Conservation (phyloP, 345 rosid genomes). For the Acer campestre region DNA sequence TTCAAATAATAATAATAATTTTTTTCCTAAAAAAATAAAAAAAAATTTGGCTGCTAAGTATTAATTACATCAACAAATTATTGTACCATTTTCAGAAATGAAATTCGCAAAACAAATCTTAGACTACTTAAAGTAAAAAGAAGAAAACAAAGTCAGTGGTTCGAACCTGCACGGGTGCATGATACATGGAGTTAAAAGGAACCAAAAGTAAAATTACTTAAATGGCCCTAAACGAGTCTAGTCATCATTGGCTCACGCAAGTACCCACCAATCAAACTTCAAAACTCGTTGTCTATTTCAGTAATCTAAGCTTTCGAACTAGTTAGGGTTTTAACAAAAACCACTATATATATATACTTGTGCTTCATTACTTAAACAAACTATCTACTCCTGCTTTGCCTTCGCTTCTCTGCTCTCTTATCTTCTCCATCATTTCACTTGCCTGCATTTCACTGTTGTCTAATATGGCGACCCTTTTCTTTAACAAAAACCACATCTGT, state of each 20-base stretch:
- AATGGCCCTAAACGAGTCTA: background rate
- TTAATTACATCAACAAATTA: too few relatives aligned
- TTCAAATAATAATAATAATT: too few relatives aligned
- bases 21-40: too few relatives aligned
- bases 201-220: background rate
- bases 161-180: background rate
- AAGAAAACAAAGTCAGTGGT: background rate
- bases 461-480: background rate
- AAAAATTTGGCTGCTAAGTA: too few relatives aligned
- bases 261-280: background rate
- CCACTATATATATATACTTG: background rate
- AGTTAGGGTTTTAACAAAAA: slow-evolving; percentile 13
- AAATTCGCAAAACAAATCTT: background rate
- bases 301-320: background rate
- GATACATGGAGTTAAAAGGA: background rate
- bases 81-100: background rate
- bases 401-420: too few relatives aligned
- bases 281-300: background rate
- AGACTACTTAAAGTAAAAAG: too few relatives aligned
- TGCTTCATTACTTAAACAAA: background rate
- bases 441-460: background rate
- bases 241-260: too few relatives aligned
- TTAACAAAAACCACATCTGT: too few relatives aligned
- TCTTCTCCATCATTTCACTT: background rate
- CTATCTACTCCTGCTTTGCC: background rate